Evolutionary conservation across 345 rosid genomes (phyloP), one percentile per base, ranked within the genome.

Genomic region (Excoecaria agallocha): DNA sequence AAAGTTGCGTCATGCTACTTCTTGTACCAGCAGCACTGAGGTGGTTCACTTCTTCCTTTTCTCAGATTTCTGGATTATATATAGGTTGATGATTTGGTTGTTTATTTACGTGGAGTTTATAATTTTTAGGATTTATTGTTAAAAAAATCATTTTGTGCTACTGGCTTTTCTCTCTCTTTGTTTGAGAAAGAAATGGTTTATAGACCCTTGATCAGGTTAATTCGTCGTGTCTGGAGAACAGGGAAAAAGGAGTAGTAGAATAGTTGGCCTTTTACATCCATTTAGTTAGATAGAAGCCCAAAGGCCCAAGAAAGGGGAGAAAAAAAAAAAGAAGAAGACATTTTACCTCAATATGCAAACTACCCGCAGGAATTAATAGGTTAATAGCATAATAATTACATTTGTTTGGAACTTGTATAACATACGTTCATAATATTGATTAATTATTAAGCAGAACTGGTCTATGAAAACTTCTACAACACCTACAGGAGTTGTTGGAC

Each of bases 1-100:
- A 89, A 67, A 70, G 99, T 37, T 89, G 80, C 45, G 91, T 98
- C 83, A 91, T 84, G 86, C 92, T 93, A 68, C 76, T 93, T 81
- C 94, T 93, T 41, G 88, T 85, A 38, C 99, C 99, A 85, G 75
- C 68, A 88, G 67, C 79, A 88, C 98, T 5, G 76, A 89, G 68
- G 92, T 91, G 98, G 97, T 94, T 48, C 62, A 30, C n/a, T 80
- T 78, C 78, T 63, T 46, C 56, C 49, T 48, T 54, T 24, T 5
- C 49, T 48, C 72, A 5, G 12, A 4, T 35, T 25, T 22, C 41
- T 45, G 61, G 30, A 30, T 30, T 30, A 30, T 30, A 30, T 0
- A 30, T 30, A 2, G 30, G 30, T 30, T 30, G 30, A 30, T 30
- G 30, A 30, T 30, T 30, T 30, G 30, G 30, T 30, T 30, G 30